These are phyloP conservation scores for Trichoderma polysporum DNA, from an alignment of 2,329 filamentous ascomycete species.

Conservation along the genomic window DNA sequence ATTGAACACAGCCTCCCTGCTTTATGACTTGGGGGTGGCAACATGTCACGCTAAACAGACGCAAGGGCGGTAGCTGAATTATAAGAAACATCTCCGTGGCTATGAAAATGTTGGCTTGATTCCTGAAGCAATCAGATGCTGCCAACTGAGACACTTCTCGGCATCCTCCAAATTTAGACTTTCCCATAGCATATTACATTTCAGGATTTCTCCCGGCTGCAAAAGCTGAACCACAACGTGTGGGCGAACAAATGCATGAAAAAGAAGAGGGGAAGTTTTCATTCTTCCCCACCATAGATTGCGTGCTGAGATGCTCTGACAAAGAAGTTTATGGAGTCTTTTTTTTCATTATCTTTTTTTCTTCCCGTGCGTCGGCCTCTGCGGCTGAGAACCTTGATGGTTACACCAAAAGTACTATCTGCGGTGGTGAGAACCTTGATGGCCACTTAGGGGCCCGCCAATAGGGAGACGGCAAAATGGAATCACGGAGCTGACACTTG, in stretches of 20 bases:
- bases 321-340: not conserved
- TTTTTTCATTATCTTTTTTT: not conserved
- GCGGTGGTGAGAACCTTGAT: constrained; percentile 18
- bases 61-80: not conserved
- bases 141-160: not conserved
- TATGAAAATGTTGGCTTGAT: not conserved
- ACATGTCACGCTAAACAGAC: not conserved
- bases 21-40: not conserved
- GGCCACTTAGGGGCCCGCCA: constrained; percentile 1
- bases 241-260: not conserved
- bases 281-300: not conserved
- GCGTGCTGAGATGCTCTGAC: not conserved
- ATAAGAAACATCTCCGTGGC: not conserved
- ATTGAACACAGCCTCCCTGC: not conserved
- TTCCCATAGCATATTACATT: too few species aligned
- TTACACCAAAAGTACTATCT: not conserved
- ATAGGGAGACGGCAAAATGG: not conserved
- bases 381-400: constrained; percentile 20
- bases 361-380: not conserved
- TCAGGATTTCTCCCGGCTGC: not conserved
- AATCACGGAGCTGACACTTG: not conserved
- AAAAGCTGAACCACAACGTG: not conserved
- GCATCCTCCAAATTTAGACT: not conserved
- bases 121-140: not conserved
- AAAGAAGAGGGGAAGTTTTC: not conserved